Percentiles rank a stretch among this genome's conserved stretches.
Conservation (phyloP, 805 yeast genomes). For the Yamadazyma paraphyllophila region DNA sequence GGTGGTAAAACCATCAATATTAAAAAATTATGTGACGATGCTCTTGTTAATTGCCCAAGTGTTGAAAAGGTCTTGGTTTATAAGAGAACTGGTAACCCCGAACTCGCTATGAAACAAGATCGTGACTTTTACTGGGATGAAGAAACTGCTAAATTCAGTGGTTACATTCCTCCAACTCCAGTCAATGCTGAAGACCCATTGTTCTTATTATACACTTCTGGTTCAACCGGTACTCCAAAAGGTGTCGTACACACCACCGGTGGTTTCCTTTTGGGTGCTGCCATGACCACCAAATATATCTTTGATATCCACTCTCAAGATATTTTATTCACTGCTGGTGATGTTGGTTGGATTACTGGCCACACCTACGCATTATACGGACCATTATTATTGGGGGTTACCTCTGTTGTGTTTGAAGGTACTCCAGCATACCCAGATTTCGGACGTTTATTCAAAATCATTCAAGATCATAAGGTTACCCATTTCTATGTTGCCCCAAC, state of each 20-base stretch:
- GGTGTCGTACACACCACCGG: slow-evolving; percentile 83
- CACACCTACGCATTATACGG: slow-evolving; percentile 84
- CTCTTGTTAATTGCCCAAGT: slow-evolving; percentile 61
- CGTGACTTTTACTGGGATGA: slow-evolving; percentile 85
- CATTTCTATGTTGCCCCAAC: slow-evolving; percentile 87
- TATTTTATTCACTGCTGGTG: slow-evolving; percentile 81
- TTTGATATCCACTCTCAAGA: slow-evolving; percentile 78
- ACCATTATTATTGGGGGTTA: slow-evolving; percentile 71
- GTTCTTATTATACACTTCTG: slow-evolving; percentile 93
- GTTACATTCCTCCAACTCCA: slow-evolving; percentile 83
- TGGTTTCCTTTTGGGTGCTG: slow-evolving; percentile 73
- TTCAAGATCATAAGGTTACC: slow-evolving; percentile 66
- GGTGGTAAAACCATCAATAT: slow-evolving; percentile 82
- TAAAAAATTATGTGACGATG: slow-evolving; percentile 81
- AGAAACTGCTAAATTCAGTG: slow-evolving; percentile 74
- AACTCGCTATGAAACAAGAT: slow-evolving; percentile 47
- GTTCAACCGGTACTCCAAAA: slow-evolving; percentile 87
- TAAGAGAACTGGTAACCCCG: slow-evolving; percentile 66
- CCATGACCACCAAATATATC: slow-evolving; percentile 68
- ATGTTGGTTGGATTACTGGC: slow-evolving; percentile 90
- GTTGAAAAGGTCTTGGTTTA: slow-evolving; percentile 70
- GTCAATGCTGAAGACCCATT: slow-evolving; percentile 92
- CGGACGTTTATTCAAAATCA: slow-evolving; percentile 78
- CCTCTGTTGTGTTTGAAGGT: slow-evolving; percentile 81
- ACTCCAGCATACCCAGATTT: slow-evolving; percentile 84